Base-by-base conservation (phyloP, 129 eudicot species). In the Lonicera japonica region DNA sequence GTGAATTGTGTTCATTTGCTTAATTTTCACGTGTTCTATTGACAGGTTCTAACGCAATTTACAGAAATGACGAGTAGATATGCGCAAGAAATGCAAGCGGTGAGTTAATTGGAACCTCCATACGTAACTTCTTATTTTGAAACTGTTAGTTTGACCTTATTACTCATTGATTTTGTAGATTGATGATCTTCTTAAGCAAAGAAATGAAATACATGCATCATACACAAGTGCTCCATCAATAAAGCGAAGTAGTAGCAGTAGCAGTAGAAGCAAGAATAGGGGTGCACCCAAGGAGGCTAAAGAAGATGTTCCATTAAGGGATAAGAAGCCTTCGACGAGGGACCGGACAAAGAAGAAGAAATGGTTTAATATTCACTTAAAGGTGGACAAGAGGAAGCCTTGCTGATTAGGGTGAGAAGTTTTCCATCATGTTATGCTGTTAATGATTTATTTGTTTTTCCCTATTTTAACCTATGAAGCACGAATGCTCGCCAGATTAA, bases 61-160 rank as follows among this genome's bases (percentile, higher is more conserved):
- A 92, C 98, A 4, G 98, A 87, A 77, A 87, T 92, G 96, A 92
- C 98, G 8, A 72, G 86, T 65, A 92, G 95, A 82, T 92, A 87
- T 61, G 83, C 96, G 17, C 95, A 82, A 72, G 98, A 92, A 92
- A 92, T 92, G 96, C 98, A 85, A 74, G 76, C 85, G 57, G 96
- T 87, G 68, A 80, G 88, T 65, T 16, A 43, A 43, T 11, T 43
- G 50, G 50, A 43, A 1, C 2, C n/a, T 5, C 54, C 10, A 24
- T 25, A 52, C 38, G 47, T 43, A 59, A 29, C 6, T 9, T 60
- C 63, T 51, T 43, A 20, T 21, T 41, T 65, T n/a, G n/a, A n/a
- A n/a, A n/a, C n/a, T n/a, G n/a, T n/a, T n/a, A n/a, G n/a, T n/a
- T n/a, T 15, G 46, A 50, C 43, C 16, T 23, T 39, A 17, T 41